Base-by-base conservation (phyloP, 2,329 filamentous ascomycete species). In the Pseudocercospora pini-densiflorae region DNA sequence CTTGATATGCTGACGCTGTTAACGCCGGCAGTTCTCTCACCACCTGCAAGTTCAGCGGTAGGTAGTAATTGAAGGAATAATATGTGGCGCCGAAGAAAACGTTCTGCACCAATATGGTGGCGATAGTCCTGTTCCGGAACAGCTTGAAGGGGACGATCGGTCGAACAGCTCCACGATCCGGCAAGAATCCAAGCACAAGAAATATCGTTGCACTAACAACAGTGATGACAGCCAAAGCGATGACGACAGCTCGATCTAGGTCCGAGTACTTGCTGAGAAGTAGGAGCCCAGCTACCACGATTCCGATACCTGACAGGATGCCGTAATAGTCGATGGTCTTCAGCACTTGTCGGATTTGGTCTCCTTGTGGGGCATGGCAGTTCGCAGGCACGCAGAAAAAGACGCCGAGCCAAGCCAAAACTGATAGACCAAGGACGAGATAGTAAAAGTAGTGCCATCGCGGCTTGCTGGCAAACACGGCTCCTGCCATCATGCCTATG, bases 11-110 rank as follows among this genome's bases (percentile, higher is more conserved):
- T 2, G 68, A 64, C 0, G 67, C 66, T 16, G 31, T 29, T 9
- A 73, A 19, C 9, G 68, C 54, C 16, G 63, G 59, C 58, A 66
- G 33, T 23, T 62, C 63, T 21, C 65, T 63, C 19, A 71, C 64
- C 14, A 70, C 62, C 47, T 68, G 64, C n/a, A 69, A 62, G 45
- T 70, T 68, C 9, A 69, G 47, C 2, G 70, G 71, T 27, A 70
- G 59, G 63, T 71, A 73, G 65, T 69, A 69, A 54, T 65, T 63
- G 65, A 73, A 72, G 9, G 69, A 62, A 55, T 70, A 73, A 61
- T 69, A 74, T 1, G 67, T 68, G 10, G 66, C 65, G 16, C 71
- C 72, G 47, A 73, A 67, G 43, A 72, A 64, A 27, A 71, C 33
- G 40, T 72, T 72, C 61, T 74, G 72, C 9, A 60, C 21, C 6